Conservation (phyloP, 1,284 basidiomycete genomes). For the Entoloma clypeatum region DNA sequence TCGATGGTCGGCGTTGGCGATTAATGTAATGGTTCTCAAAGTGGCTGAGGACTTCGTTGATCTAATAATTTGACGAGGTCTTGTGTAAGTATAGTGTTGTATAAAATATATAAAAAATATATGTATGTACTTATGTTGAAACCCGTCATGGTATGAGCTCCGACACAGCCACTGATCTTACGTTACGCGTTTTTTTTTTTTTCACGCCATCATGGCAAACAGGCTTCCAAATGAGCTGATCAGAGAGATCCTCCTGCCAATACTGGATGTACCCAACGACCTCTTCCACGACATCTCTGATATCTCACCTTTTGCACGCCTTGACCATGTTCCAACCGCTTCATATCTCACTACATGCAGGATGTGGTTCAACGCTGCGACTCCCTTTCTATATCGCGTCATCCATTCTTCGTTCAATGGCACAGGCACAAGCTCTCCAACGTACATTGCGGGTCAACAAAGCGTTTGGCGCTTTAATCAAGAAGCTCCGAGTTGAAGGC, state of each 20-base stretch:
- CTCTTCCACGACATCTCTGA: conserved; percentile 6
- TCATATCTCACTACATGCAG: conserved; percentile 13
- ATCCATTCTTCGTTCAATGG: conserved; percentile 24
- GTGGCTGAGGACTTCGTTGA: no score
- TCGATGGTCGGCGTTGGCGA: no score
- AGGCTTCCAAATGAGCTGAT: conserved; percentile 12
- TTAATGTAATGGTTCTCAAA: no score
- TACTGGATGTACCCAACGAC: conserved; percentile 11
- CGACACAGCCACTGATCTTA: no score
- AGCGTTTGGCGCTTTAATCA: conserved; percentile 21
- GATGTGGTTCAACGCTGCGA: conserved; percentile 18
- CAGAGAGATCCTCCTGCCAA: conserved; percentile 6
- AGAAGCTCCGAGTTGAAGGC: conserved; percentile 26
- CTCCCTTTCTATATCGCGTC: conserved; percentile 22
- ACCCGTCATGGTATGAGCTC: no score
- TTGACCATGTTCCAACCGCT: conserved; percentile 5
- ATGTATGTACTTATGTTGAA: no score
- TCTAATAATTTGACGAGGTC: no score
- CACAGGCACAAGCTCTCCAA: conserved; percentile 23
- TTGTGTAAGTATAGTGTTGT: no score
- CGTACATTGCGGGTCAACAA: conserved; percentile 16
- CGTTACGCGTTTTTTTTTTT: no score
- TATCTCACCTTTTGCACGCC: conserved; percentile 10
- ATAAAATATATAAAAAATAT: no score
- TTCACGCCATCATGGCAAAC: no score